A percentile compares a stretch with the other conserved stretches of the same genome.
Evolutionary conservation across 2,329 filamentous ascomycete species (phyloP).

Genomic region (Trichoderma sp.): DNA sequence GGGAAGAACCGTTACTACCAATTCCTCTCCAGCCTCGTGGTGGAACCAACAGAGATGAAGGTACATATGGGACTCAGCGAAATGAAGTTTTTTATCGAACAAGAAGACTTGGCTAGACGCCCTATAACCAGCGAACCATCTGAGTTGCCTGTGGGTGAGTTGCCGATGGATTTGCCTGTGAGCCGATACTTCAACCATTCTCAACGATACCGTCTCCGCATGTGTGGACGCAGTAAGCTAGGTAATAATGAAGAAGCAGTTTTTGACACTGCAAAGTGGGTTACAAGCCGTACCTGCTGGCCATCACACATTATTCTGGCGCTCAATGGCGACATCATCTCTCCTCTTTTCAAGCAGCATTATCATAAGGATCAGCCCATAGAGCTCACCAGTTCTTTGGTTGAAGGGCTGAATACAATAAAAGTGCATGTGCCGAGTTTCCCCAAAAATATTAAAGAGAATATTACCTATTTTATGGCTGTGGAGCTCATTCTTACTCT

Average conservation of each 20-base stretch:
- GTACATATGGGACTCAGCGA: conserved; percentile 46
- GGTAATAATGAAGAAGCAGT: conserved; percentile 26
- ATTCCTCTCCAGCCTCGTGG: conserved; percentile 55
- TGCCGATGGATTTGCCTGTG: conserved; percentile 39
- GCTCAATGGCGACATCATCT: conserved; percentile 65
- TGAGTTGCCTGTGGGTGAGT: conserved; percentile 35
- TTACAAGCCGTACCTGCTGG: conserved; percentile 68
- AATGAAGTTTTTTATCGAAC: conserved; percentile 53
- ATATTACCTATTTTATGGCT: conserved; percentile 59
- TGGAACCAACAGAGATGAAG: conserved; percentile 49
- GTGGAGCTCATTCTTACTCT: conserved; percentile 70
- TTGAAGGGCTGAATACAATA: conserved; percentile 64
- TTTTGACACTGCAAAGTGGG: conserved; percentile 61
- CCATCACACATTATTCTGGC: conserved; percentile 69
- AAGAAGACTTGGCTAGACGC: conserved; percentile 43
- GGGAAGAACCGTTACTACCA: conserved; percentile 56
- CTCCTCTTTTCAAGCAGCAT: conserved; percentile 68
- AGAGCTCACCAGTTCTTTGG: conserved; percentile 68
- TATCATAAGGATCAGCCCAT: conserved; percentile 76
- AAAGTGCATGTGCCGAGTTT: conserved; percentile 50
- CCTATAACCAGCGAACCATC: conserved; percentile 36
- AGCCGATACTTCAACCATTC: conserved; percentile 55
- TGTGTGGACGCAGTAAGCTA: conserved; percentile 48
- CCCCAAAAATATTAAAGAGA: conserved; percentile 35
- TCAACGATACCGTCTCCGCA: conserved; percentile 69